phyloP scores from a whole-genome alignment of 495 filamentous ascomycete genomes.

The Hypoxylon fragiforme region DNA sequence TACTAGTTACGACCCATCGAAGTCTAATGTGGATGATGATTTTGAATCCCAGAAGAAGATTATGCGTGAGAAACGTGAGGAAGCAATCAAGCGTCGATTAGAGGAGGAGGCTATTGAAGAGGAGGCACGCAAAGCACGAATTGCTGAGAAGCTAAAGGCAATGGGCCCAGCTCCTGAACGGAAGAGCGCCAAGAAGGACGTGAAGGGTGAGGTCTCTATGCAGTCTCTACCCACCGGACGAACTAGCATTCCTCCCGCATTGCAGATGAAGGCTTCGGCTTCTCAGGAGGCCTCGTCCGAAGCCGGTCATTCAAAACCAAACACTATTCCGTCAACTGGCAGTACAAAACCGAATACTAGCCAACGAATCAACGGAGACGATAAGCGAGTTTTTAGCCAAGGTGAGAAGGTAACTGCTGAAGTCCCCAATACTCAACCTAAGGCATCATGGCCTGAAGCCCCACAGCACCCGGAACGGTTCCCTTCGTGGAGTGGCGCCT shows the following conservation, averaged over 20 bases:
- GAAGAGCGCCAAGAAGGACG: constrained; percentile 54
- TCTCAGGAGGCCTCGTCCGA: not conserved
- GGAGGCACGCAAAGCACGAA: constrained; percentile 76
- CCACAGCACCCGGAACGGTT: constrained; percentile 43
- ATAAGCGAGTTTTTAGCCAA: constrained; percentile 11
- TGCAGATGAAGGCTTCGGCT: constrained; percentile 1
- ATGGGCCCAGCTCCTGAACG: constrained; percentile 72
- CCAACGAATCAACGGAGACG: constrained; percentile 11
- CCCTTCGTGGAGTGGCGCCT: constrained; percentile 37
- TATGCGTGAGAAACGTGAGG: constrained; percentile 80
- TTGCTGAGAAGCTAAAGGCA: constrained; percentile 78
- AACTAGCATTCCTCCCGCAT: constrained; percentile 37
- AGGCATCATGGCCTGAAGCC: constrained; percentile 26
- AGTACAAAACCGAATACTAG: not conserved
- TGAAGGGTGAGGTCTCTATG: constrained; percentile 1
- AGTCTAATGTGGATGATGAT: constrained; percentile 51
- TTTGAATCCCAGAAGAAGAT: constrained; percentile 74
- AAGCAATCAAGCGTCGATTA: constrained; percentile 73
- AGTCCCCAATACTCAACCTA: constrained; percentile 20
- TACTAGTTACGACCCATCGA: constrained; percentile 42
- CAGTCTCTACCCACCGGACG: constrained; percentile 41
- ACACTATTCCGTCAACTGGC: not conserved
- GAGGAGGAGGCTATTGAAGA: constrained; percentile 85
- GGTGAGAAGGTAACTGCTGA: constrained; percentile 10
- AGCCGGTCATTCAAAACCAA: not conserved